phyloP scores from a whole-genome alignment of 2,329 filamentous ascomycete genomes.

The Anthostomella pinea region DNA sequence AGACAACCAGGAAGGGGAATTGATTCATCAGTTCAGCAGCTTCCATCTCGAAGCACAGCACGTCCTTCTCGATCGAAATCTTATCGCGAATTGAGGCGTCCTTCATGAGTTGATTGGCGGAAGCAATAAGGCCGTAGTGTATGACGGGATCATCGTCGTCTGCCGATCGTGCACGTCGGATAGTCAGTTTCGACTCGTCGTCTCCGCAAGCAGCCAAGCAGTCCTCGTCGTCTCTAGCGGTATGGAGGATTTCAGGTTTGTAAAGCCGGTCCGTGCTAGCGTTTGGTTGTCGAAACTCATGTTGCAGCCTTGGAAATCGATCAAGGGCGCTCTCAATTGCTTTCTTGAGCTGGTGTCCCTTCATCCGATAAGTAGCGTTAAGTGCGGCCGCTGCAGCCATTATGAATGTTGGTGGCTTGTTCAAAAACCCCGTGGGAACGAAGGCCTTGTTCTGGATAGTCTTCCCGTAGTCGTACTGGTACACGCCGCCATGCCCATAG shows the following conservation, averaged over 20 bases:
- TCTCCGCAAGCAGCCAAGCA: no score
- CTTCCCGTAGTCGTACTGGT: constrained; percentile 7
- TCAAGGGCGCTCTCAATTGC: constrained; percentile 24
- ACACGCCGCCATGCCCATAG: constrained; percentile 3
- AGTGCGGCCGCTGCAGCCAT: constrained; percentile 19
- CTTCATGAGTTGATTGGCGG: constrained; percentile 31
- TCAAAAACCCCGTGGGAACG: background rate
- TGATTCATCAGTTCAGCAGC: no score
- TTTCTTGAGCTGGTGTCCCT: constrained; percentile 27
- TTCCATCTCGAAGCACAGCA: no score
- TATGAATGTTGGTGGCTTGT: constrained; percentile 4
- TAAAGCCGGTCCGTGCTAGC: constrained; percentile 29
- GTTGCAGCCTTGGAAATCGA: constrained; percentile 23
- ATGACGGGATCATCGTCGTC: constrained; percentile 22
- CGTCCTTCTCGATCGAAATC: constrained; percentile 17
- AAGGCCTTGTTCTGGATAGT: constrained; percentile 2
- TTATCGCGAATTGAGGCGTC: constrained; percentile 25
- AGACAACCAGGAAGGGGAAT: no score
- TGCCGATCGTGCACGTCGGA: constrained; percentile 6
- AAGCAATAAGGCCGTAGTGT: constrained; percentile 36
- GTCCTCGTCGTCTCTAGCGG: no score
- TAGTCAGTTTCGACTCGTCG: no score
- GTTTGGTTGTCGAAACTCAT: constrained; percentile 26
- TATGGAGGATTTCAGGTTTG: no score
- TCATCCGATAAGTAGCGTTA: constrained; percentile 14